Base-by-base conservation (phyloP, 2,329 filamentous ascomycete species). In the Nannizzia gypsea region DNA sequence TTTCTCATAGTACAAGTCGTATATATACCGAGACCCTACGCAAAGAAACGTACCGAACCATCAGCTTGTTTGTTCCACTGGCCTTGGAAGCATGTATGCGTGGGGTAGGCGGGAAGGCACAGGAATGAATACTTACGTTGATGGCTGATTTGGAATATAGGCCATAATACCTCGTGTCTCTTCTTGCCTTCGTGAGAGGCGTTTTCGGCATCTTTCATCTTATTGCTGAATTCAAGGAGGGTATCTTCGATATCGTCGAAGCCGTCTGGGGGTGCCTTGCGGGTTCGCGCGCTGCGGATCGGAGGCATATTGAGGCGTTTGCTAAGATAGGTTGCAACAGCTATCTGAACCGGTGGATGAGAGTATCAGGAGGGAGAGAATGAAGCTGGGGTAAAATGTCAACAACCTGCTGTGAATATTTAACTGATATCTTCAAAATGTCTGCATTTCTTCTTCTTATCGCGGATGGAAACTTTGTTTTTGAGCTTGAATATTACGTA, bases 1-100 rank as follows among this genome's bases (percentile, higher is more conserved):
- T 76, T 96, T 96, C 74, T 95, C 87, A 76, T 97, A 99, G 78
- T 96, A 97, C 55, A 99, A 81, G 71, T 97, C 93, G 78, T 96
- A 99, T 64, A 99, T 87, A 76, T 99, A 99, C 70, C 90, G 85
- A 63, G 83, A 85, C 48, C 82, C 82, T 82, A 52, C 46, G 5
- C 9, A 13, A 17, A 28, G 15, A 9, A 3, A 48, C n/a, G 38
- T 42, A 42, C n/a, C 4, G 15, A n/a, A 6, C 15, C 2, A 6
- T 24, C 22, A 52, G 28, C 38, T n/a, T 31, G 28, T 28, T 11
- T 54, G 38, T 36, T 2, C 4, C 8, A 13, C 6, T 54, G 26
- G 28, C n/a, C n/a, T n/a, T n/a, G 55, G 13, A 17, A 17, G 48
- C n/a, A n/a, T 50, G 34, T 31, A 31, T 2, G 13, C 0, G 2